Conservation (phyloP, 129 eudicot species). For the Artemisia tridentata region DNA sequence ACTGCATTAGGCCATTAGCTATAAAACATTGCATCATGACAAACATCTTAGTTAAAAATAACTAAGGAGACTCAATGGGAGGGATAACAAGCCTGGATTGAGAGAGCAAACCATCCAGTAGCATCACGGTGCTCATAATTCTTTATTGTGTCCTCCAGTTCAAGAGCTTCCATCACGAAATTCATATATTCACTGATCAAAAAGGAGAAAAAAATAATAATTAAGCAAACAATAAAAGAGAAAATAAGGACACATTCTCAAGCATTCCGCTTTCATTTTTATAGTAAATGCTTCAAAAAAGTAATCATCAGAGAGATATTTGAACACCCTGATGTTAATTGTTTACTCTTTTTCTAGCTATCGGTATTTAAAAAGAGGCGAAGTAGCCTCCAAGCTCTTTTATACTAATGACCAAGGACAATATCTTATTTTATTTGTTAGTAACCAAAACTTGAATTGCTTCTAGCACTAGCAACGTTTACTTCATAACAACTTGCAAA, state of each 20-base stretch:
- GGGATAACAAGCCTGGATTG: slow-evolving; percentile 36
- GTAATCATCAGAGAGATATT: too few relatives aligned
- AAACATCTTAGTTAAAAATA: background rate
- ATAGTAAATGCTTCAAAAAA: slow-evolving; percentile 4
- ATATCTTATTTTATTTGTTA: too few relatives aligned
- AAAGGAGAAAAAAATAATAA: slow-evolving; percentile 12
- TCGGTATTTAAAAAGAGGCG: too few relatives aligned
- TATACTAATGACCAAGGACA: too few relatives aligned
- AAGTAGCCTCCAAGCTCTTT: too few relatives aligned
- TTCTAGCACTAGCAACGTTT: too few relatives aligned
- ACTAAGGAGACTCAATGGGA: slow-evolving; percentile 17
- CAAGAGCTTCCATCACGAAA: slow-evolving; percentile 80
- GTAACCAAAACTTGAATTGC: too few relatives aligned
- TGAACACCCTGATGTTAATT: too few relatives aligned
- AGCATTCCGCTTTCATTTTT: slow-evolving; percentile 3
- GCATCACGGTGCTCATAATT: slow-evolving; percentile 65
- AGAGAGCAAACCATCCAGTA: slow-evolving; percentile 76
- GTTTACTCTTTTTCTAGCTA: too few relatives aligned
- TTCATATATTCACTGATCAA: slow-evolving; percentile 71
- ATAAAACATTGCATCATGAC: too few relatives aligned
- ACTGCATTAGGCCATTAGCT: too few relatives aligned
- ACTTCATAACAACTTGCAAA: too few relatives aligned
- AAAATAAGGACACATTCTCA: background rate
- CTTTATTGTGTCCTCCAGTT: slow-evolving; percentile 91
- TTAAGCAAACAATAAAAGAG: slow-evolving; percentile 1